Conservation (phyloP, 192 early-diverging fungal genomes). For the Tieghemiomyces parasiticus region DNA sequence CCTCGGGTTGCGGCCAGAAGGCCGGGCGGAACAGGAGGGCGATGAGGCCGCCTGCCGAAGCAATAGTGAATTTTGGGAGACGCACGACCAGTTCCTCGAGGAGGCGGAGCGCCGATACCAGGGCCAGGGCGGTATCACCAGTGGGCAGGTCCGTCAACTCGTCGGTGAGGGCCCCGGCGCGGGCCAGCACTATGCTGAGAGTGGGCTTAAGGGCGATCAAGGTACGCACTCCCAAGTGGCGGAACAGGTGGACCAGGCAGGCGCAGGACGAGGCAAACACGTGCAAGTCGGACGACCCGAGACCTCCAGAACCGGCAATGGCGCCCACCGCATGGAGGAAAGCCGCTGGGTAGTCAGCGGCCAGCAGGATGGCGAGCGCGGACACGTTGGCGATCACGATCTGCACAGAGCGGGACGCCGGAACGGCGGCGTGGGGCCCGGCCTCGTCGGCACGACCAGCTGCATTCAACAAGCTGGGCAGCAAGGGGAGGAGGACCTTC, state of each 20-base stretch:
- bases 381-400: conserved; percentile 23
- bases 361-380: background rate
- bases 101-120: conserved; percentile 1
- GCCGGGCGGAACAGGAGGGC: background rate
- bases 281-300: background rate
- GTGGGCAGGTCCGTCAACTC: conserved; percentile 10
- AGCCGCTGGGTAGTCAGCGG: background rate
- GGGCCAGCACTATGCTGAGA: background rate
- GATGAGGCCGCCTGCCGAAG: background rate
- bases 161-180: background rate
- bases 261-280: background rate
- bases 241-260: background rate
- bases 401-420: conserved; percentile 15
- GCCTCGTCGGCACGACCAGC: conserved; percentile 1
- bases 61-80: conserved; percentile 6
- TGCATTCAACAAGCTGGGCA: conserved; percentile 9
- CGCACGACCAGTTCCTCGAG: conserved; percentile 9
- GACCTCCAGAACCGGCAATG: conserved; percentile 41
- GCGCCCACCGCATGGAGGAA: conserved; percentile 51
- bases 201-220: conserved; percentile 15
- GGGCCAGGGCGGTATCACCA: background rate
- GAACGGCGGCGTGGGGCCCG: background rate
- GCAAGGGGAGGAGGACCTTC: conserved; percentile 20
- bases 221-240: background rate
- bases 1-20: conserved; percentile 2